Percentiles rank a stretch among this genome's conserved stretches.
These are phyloP conservation scores for Ceratobasidium sp. DNA, from an alignment of 1,284 basidiomycete species.

Conservation along the genomic window DNA sequence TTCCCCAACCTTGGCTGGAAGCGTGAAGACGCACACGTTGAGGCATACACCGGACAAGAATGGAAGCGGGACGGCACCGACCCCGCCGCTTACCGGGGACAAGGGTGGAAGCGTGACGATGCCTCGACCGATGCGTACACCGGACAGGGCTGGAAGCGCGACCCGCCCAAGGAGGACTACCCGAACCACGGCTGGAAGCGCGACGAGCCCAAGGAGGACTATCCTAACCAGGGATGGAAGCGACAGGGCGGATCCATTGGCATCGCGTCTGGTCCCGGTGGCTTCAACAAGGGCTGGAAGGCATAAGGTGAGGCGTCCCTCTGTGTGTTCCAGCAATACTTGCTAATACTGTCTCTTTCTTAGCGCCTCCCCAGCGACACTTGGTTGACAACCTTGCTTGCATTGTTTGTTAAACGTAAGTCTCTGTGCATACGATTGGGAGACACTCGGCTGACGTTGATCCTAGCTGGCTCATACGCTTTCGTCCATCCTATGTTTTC, in stretches of 20 bases:
- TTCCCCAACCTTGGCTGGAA: neutral
- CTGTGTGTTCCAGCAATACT: no score
- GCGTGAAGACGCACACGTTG: neutral
- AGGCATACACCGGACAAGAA: neutral
- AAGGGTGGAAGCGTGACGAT: slow-evolving; percentile 16
- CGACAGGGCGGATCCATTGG: neutral
- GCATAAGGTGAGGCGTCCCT: neutral
- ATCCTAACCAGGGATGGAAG: neutral
- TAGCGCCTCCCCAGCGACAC: no score
- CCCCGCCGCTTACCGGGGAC: neutral
- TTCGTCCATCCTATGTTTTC: neutral
- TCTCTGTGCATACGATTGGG: no score
- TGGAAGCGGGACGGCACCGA: slow-evolving; percentile 10
- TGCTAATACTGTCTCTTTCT: no score
- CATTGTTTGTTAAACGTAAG: no score
- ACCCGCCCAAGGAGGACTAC: neutral
- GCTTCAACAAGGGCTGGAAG: neutral
- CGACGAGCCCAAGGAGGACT: neutral
- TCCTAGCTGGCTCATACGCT: no score
- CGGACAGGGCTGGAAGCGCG: neutral
- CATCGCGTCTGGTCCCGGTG: neutral
- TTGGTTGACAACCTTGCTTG: no score
- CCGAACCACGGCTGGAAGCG: slow-evolving; percentile 2
- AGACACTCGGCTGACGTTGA: no score
- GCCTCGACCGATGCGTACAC: neutral